Conservation (phyloP, 257 asterid genomes). For the Schizonepeta tenuifolia region DNA sequence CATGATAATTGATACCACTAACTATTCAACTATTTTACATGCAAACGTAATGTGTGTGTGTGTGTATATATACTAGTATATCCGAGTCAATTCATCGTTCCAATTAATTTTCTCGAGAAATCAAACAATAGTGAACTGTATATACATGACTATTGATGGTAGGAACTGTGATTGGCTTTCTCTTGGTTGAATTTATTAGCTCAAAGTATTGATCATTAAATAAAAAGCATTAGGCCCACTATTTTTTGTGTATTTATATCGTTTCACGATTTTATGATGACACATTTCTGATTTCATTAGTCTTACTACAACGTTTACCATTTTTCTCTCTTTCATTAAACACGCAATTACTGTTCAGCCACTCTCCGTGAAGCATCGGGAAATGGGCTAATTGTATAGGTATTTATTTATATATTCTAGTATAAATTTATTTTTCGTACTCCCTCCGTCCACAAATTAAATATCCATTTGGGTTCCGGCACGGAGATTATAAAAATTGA, state of each 20-base stretch:
- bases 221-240: background rate
- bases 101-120: background rate
- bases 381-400: background rate
- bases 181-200: background rate
- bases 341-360: background rate
- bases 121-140: too few relatives aligned
- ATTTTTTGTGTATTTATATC: background rate
- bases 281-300: conserved; percentile 1
- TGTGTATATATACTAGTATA: too few relatives aligned
- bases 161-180: background rate
- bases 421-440: too few relatives aligned
- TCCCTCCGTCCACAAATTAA: too few relatives aligned
- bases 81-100: background rate
- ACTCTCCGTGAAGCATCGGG: background rate
- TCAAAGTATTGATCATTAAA: background rate
- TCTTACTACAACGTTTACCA: background rate
- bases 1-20: too few relatives aligned
- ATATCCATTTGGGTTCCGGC: too few relatives aligned
- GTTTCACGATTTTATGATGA: conserved; percentile 33
- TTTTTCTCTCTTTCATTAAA: background rate
- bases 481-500: too few relatives aligned
- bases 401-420: background rate
- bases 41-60: too few relatives aligned
- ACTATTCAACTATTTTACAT: too few relatives aligned
- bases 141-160: background rate